Conservation (phyloP, 129 eudicot genomes). For the Centella asiatica region DNA sequence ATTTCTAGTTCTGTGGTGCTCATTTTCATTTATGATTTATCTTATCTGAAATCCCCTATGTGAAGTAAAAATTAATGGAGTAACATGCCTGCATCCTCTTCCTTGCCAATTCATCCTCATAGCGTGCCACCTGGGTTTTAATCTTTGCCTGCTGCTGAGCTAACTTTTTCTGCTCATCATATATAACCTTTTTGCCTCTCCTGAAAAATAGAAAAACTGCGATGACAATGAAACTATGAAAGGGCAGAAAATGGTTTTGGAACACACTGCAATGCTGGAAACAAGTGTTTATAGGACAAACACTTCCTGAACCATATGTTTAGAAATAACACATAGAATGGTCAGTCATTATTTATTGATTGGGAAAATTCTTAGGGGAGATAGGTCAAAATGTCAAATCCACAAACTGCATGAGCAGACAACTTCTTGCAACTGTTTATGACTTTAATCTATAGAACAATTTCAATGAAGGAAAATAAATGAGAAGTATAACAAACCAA, state of each 20-base stretch:
- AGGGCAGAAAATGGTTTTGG: not conserved
- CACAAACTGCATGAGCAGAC: too few relatives aligned
- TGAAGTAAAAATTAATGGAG: not conserved
- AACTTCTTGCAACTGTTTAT: too few relatives aligned
- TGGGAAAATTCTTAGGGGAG: too few relatives aligned
- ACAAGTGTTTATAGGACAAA: not conserved
- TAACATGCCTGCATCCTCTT: constrained; percentile 79
- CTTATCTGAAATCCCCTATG: not conserved
- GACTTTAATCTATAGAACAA: too few relatives aligned
- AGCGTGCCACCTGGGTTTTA: constrained; percentile 84
- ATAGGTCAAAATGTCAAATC: too few relatives aligned
- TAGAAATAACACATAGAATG: too few relatives aligned
- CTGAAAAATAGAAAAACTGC: constrained; percentile 31
- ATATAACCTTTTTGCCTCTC: constrained; percentile 74
- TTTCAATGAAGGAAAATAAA: too few relatives aligned
- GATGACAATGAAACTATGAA: not conserved
- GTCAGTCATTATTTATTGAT: too few relatives aligned
- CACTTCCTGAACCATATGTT: too few relatives aligned
- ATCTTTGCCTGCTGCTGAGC: constrained; percentile 76
- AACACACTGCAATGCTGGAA: not conserved
- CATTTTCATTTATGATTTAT: constrained; percentile 65
- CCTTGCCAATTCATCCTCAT: constrained; percentile 78
- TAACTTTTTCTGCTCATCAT: constrained; percentile 81
- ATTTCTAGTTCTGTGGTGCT: constrained; percentile 76
- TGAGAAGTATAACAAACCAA: too few relatives aligned